Evolutionary conservation across 306 rosid species (phyloP).

Genomic region (Amphicarpaea edgeworthii): DNA sequence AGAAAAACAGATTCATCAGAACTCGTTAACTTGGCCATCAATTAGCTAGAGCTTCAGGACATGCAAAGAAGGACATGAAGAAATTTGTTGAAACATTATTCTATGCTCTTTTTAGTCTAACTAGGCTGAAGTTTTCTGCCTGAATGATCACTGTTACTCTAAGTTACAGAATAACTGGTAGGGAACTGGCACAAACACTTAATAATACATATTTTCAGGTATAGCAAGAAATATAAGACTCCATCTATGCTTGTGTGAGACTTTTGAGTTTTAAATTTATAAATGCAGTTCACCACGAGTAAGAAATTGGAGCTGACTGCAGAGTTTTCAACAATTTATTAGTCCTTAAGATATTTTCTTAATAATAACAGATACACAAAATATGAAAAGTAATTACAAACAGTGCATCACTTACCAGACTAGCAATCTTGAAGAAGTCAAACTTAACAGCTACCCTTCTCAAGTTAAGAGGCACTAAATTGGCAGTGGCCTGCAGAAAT

Average conservation of each 20-base stretch:
- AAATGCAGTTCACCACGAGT: slow-evolving; percentile 17
- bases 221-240: neutral
- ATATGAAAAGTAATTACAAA: slow-evolving; percentile 28
- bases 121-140: neutral
- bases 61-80: neutral
- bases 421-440: slow-evolving; percentile 81
- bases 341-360: neutral
- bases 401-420: slow-evolving; percentile 62
- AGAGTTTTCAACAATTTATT: neutral
- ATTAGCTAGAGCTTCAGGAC: slow-evolving; percentile 4
- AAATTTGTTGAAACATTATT: neutral
- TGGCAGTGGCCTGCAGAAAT: slow-evolving; percentile 78
- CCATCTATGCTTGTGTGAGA: neutral
- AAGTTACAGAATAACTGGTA: neutral
- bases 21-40: slow-evolving; percentile 3
- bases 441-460: slow-evolving; percentile 87
- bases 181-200: neutral
- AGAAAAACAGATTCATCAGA: neutral
- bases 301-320: slow-evolving; percentile 16
- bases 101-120: neutral
- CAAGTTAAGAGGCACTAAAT: slow-evolving; percentile 83
- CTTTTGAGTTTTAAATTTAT: neutral
- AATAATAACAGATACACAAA: neutral
- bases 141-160: neutral
- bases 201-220: neutral